phyloP scores from a whole-genome alignment of 2,329 filamentous ascomycete genomes.

The Plectosphaerella plurivora region DNA sequence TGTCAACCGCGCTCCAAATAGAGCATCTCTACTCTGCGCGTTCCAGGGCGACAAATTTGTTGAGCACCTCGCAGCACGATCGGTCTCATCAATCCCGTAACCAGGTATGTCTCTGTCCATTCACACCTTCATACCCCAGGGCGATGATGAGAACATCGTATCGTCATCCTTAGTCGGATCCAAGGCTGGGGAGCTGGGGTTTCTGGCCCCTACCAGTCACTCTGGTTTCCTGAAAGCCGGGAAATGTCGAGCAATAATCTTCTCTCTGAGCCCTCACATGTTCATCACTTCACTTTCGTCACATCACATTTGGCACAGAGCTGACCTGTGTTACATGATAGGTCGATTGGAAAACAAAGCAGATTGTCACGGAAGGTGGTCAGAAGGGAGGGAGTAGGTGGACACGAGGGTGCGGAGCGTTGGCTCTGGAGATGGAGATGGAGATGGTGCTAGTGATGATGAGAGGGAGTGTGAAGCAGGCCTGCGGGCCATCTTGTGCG shows the following conservation, averaged over 20 bases:
- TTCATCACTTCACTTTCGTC: no score
- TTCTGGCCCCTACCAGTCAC: slow-evolving; percentile 1
- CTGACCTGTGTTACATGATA: neutral
- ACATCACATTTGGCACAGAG: neutral
- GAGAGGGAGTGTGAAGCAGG: no score
- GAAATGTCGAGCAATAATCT: slow-evolving; percentile 50
- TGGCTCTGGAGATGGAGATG: no score
- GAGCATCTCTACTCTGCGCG: no score
- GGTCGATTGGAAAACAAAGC: neutral
- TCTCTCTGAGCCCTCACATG: slow-evolving; percentile 42
- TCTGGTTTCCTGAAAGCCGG: slow-evolving; percentile 21
- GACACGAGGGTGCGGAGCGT: neutral
- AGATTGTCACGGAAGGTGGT: neutral
- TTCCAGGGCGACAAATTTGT: no score
- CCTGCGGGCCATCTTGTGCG: no score
- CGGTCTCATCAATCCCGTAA: no score
- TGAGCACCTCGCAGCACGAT: no score
- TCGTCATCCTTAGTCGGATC: slow-evolving; percentile 97
- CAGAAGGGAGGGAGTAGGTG: neutral
- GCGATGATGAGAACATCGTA: slow-evolving; percentile 82
- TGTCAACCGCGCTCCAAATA: no score
- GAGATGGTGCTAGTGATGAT: no score
- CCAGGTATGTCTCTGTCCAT: no score
- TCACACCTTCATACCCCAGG: slow-evolving; percentile 5
- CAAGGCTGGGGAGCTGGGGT: slow-evolving; percentile 16